A percentile compares a stretch with the other conserved stretches of the same genome.
Conservation (phyloP, 352 stramenopile species). For the Salisapilia sapeloensis region DNA sequence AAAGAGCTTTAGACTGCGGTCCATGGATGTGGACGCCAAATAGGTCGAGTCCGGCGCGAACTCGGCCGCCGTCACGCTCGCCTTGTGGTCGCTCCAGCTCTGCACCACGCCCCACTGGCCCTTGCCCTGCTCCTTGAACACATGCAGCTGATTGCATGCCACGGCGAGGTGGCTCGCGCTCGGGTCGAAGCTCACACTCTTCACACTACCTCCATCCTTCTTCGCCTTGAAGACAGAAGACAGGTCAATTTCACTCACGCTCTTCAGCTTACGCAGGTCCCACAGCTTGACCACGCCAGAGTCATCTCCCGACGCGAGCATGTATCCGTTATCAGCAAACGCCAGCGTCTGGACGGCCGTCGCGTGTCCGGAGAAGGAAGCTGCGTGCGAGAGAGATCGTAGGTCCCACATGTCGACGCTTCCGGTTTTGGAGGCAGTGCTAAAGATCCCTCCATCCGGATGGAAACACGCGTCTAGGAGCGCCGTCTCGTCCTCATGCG, state of each 20-base stretch:
- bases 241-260: slow-evolving; percentile 44
- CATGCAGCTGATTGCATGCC: slow-evolving; percentile 18
- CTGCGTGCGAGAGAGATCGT: slow-evolving; percentile 65
- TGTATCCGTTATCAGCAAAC: slow-evolving; percentile 94
- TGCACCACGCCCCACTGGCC: slow-evolving; percentile 43
- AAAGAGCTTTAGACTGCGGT: slow-evolving; percentile 65
- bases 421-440: slow-evolving; percentile 37
- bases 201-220: slow-evolving; percentile 22
- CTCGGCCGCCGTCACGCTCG: slow-evolving; percentile 29
- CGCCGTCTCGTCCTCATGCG: slow-evolving; percentile 14
- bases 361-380: slow-evolving; percentile 73
- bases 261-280: slow-evolving; percentile 88
- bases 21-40: slow-evolving; percentile 50
- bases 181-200: slow-evolving; percentile 38
- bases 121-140: slow-evolving; percentile 46
- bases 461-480: slow-evolving; percentile 79
- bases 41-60: slow-evolving; percentile 46
- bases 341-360: slow-evolving; percentile 50
- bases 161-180: slow-evolving; percentile 42
- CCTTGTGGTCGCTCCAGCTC: slow-evolving; percentile 51
- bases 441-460: slow-evolving; percentile 90
- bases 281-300: slow-evolving; percentile 82
- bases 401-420: slow-evolving; percentile 89
- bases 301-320: slow-evolving; percentile 70
- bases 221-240: slow-evolving; percentile 6